Conservation (phyloP, 352 stramenopile genomes). For the Globisporangium paddicum region DNA sequence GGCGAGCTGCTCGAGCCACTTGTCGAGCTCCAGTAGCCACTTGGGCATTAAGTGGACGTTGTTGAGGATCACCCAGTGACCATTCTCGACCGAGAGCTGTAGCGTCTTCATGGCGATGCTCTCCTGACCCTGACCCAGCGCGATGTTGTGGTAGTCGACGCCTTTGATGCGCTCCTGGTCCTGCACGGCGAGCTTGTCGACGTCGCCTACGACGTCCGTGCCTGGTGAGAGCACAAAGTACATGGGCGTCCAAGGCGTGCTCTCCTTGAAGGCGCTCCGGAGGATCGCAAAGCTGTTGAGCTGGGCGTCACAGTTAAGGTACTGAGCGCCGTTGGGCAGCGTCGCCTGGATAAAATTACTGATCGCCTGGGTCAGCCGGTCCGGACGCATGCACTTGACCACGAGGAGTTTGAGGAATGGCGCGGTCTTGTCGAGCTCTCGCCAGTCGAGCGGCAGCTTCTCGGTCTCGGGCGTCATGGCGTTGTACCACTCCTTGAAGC, state of each 20-base stretch:
- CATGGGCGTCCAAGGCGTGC: slow-evolving; percentile 93
- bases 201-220: slow-evolving; percentile 95
- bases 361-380: slow-evolving; percentile 91
- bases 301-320: slow-evolving; percentile 83
- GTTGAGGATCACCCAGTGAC: slow-evolving; percentile 94
- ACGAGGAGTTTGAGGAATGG: slow-evolving; percentile 94
- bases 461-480: slow-evolving; percentile 76
- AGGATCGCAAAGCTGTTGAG: slow-evolving; percentile 95
- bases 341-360: slow-evolving; percentile 89
- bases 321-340: slow-evolving; percentile 76
- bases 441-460: slow-evolving; percentile 90
- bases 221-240: slow-evolving; percentile 97
- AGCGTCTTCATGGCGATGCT: slow-evolving; percentile 88
- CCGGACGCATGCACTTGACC: slow-evolving; percentile 91
- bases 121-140: slow-evolving; percentile 93
- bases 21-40: slow-evolving; percentile 92
- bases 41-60: slow-evolving; percentile 94
- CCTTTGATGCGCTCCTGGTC: slow-evolving; percentile 92
- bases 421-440: slow-evolving; percentile 86
- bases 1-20: slow-evolving; percentile 85
- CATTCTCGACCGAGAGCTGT: slow-evolving; percentile 83
- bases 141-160: slow-evolving; percentile 95
- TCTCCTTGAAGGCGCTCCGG: slow-evolving; percentile 92
- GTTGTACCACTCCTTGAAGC: slow-evolving; percentile 93
- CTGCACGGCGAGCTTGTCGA: slow-evolving; percentile 92